Conservation (phyloP, 495 filamentous ascomycete species). For the Mytilinidion resinicola region DNA sequence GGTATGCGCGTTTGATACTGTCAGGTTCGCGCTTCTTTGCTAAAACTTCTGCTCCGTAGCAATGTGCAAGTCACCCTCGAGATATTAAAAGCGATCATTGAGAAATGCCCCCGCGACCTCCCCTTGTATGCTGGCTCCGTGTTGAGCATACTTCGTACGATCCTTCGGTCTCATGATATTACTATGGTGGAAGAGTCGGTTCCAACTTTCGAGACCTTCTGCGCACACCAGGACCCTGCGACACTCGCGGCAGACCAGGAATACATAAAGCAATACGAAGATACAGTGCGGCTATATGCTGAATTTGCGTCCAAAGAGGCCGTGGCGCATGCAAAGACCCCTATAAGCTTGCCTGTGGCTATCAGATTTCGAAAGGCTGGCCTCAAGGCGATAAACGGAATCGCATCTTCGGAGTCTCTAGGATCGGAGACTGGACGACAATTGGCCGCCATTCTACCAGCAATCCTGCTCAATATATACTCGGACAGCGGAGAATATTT, state of each 20-base stretch:
- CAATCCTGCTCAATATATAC: slow-evolving; percentile 79
- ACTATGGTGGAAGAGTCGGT: slow-evolving; percentile 84
- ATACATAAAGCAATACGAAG: slow-evolving; percentile 73
- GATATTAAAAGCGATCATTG: slow-evolving; percentile 80
- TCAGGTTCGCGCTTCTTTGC: not conserved
- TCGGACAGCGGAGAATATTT: slow-evolving; percentile 66
- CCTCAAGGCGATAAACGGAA: slow-evolving; percentile 67
- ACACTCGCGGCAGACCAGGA: slow-evolving; percentile 77
- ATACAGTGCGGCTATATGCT: slow-evolving; percentile 70
- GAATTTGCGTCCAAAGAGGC: slow-evolving; percentile 60
- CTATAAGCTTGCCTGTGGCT: slow-evolving; percentile 63
- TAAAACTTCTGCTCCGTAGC: slow-evolving; percentile 38
- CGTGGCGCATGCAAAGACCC: slow-evolving; percentile 40
- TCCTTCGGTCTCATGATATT: slow-evolving; percentile 74
- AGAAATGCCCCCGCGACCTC: slow-evolving; percentile 83
- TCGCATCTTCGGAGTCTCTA: slow-evolving; percentile 71
- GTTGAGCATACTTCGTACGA: slow-evolving; percentile 67
- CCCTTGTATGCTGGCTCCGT: slow-evolving; percentile 78
- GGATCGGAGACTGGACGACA: slow-evolving; percentile 66
- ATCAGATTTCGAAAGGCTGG: slow-evolving; percentile 79
- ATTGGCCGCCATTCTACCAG: slow-evolving; percentile 67
- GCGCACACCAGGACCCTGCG: slow-evolving; percentile 71
- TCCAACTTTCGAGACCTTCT: slow-evolving; percentile 76
- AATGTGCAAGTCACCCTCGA: slow-evolving; percentile 91
- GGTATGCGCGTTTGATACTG: slow-evolving; percentile 48